Evolutionary conservation across 345 rosid species (phyloP).

Genomic region (Syzygium oleosum): DNA sequence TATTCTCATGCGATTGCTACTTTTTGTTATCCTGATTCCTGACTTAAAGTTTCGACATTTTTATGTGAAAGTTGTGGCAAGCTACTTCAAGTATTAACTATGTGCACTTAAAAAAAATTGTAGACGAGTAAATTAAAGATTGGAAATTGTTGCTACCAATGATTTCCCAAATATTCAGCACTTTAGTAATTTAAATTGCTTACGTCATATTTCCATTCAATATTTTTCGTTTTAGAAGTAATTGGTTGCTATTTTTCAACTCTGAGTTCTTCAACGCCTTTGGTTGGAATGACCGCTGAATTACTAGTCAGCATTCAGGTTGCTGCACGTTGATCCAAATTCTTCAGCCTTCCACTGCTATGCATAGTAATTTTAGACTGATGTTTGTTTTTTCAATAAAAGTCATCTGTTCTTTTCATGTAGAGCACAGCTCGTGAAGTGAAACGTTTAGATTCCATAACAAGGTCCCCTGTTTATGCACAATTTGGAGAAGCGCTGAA

Average conservation of each 20-base stretch:
- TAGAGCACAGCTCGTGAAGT: slow-evolving; percentile 98
- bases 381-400: not conserved
- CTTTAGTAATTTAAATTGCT: not conserved
- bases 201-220: not conserved
- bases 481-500: slow-evolving; percentile 98
- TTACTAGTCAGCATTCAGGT: not conserved
- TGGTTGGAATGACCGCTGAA: not conserved
- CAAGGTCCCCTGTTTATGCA: slow-evolving; percentile 98
- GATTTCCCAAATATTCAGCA: not conserved
- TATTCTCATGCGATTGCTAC: not conserved
- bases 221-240: not conserved
- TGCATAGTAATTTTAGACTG: not conserved
- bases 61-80: not conserved
- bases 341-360: not conserved
- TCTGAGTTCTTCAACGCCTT: not conserved
- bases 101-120: not conserved
- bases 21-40: not conserved
- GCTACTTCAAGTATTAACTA: not conserved
- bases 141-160: not conserved
- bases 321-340: not conserved
- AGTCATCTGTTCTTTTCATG: not conserved
- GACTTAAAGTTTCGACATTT: not conserved
- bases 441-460: slow-evolving; percentile 84
- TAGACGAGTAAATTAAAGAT: not conserved
- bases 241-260: not conserved